These are phyloP conservation scores for Verticillium tricorpus DNA, from an alignment of 2,329 filamentous ascomycete genomes.

Conservation along the genomic window DNA sequence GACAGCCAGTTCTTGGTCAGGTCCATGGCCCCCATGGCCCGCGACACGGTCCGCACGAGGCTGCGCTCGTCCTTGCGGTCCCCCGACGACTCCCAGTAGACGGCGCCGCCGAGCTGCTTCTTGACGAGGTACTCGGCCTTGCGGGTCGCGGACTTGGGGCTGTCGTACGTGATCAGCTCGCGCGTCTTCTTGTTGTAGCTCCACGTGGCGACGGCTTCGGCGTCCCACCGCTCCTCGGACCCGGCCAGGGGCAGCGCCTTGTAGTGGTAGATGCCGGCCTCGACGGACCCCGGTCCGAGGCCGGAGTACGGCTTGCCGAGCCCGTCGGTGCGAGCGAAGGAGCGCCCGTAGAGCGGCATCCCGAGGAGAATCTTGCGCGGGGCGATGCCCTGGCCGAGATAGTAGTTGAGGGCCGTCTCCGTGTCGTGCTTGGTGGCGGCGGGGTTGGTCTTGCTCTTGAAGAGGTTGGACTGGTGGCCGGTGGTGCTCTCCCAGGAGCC, in stretches of 20 bases:
- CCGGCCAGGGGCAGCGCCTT: conserved; percentile 62
- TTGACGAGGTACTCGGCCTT: conserved; percentile 63
- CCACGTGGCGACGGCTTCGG: conserved; percentile 60
- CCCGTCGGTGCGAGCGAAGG: conserved; percentile 64
- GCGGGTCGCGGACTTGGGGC: conserved; percentile 45
- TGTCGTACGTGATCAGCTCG: conserved; percentile 70
- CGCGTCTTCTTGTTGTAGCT: conserved; percentile 57
- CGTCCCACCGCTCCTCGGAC: conserved; percentile 52
- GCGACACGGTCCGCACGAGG: conserved; percentile 51
- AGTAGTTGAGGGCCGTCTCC: conserved; percentile 59
- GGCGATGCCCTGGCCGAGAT: conserved; percentile 54
- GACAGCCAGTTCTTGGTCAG: conserved; percentile 44
- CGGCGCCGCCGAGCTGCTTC: conserved; percentile 64
- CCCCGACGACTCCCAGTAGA: conserved; percentile 81
- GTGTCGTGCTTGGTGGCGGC: conserved; percentile 65
- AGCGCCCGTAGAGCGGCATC: conserved; percentile 75
- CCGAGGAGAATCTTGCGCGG: conserved; percentile 67
- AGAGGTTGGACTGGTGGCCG: conserved; percentile 69
- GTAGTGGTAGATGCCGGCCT: conserved; percentile 68
- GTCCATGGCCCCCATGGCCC: conserved; percentile 44
- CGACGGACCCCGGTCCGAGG: conserved; percentile 52
- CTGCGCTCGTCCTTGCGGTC: conserved; percentile 52
- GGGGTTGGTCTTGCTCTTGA: conserved; percentile 43
- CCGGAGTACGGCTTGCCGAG: conserved; percentile 60
- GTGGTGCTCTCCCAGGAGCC: conserved; percentile 61